phyloP scores from a whole-genome alignment of 306 rosid genomes.

The Crotalaria pallida region DNA sequence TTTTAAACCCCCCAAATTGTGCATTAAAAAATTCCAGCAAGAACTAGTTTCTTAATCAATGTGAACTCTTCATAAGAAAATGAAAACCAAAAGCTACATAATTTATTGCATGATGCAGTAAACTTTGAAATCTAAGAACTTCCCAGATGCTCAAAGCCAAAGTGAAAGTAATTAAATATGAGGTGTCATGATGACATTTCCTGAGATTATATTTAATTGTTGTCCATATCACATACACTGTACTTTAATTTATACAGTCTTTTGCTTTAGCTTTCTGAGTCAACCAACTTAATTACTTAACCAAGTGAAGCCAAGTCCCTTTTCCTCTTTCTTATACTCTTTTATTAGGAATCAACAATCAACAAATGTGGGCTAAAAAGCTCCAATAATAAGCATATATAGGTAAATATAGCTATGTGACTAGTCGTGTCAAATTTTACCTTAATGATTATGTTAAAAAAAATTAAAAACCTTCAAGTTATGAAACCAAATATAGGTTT shows the following conservation, averaged over 20 bases:
- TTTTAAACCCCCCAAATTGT: background rate
- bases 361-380: constrained; percentile 6
- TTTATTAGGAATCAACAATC: background rate
- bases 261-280: constrained; percentile 50
- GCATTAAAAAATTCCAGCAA: background rate
- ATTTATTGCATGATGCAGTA: background rate
- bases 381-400: constrained; percentile 12
- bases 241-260: constrained; percentile 14
- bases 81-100: background rate
- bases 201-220: background rate
- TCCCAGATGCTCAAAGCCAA: constrained; percentile 23
- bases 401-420: background rate
- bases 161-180: constrained; percentile 23
- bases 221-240: constrained; percentile 35
- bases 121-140: constrained; percentile 22
- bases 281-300: constrained; percentile 32
- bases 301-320: constrained; percentile 10
- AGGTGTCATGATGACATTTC: constrained; percentile 18
- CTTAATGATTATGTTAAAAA: background rate
- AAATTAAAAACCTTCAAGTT: background rate
- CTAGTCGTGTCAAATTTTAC: background rate
- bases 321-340: background rate
- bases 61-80: background rate
- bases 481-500: background rate
- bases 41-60: background rate